A percentile compares a stretch with the other conserved stretches of the same genome.
These are phyloP conservation scores for Vitis hybrid DNA, from an alignment of 177 flowering plant genomes.

Conservation along the genomic window DNA sequence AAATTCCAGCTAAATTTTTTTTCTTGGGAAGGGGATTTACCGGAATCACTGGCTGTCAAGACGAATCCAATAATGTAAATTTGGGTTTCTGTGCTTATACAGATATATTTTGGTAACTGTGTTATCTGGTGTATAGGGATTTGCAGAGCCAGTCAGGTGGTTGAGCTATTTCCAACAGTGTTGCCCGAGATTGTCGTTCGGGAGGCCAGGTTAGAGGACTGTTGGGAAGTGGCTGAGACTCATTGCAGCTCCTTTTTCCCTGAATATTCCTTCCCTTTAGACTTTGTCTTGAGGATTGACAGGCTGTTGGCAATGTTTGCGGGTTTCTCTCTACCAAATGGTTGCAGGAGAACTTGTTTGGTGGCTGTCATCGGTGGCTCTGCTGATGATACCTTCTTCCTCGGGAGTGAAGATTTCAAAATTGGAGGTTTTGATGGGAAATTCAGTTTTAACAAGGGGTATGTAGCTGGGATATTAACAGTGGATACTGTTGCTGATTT, in stretches of 20 bases:
- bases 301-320: conserved; percentile 67
- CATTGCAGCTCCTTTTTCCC: conserved; percentile 99
- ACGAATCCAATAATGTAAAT: too few species aligned
- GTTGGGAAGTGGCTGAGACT: conserved; percentile 99
- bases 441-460: conserved; percentile 62
- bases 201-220: conserved; percentile 90
- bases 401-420: conserved; percentile 58
- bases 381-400: conserved; percentile 32
- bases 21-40: too few species aligned
- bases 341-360: conserved; percentile 72
- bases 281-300: conserved; percentile 71
- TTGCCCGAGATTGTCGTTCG: conserved; percentile 82
- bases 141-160: conserved; percentile 78
- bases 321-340: conserved; percentile 70
- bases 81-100: too few species aligned
- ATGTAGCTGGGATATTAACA: conserved; percentile 88
- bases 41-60: too few species aligned
- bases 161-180: conserved; percentile 71
- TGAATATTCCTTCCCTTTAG: conserved; percentile 79
- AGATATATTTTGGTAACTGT: background rate
- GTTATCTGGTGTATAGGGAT: conserved; percentile 34
- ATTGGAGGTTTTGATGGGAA: conserved; percentile 66
- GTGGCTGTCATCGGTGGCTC: conserved; percentile 76
- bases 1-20: too few species aligned
- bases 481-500: conserved; percentile 92